Base-by-base conservation (phyloP, 2,329 filamentous ascomycete genomes). In the Zasmidium cellare region DNA sequence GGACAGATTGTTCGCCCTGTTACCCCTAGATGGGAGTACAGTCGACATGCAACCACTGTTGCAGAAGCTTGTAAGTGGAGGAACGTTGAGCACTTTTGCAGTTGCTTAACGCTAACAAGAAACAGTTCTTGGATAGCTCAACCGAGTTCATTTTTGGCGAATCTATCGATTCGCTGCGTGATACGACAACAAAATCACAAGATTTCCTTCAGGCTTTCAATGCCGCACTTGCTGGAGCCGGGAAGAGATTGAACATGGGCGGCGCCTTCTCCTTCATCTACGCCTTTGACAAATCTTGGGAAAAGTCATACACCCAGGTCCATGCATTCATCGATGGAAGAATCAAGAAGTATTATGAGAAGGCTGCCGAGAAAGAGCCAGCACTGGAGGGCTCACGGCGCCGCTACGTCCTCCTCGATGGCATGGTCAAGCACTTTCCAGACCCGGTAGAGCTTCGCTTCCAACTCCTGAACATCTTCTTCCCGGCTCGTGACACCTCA, bases 401-500 rank as follows among this genome's bases (percentile, higher is more conserved):
- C 2, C 51, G 51, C 38, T 54, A 54, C 19, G 44, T 54, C 31
- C 51, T 54, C n/a, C 46, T 54, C 23, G 51, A 54, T 9, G 51
- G 38, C 9, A 54, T 54, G 51, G 38, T 20, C 18, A 47, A 54
- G 46, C 31, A 20, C 3, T 46, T 54, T 41, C 28, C 24, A 22
- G 51, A 54, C 23, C 38, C 51, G 14, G 20, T 54, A 12, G 24
- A 46, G 38, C 44, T 54, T n/a, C 51, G 51, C 22, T 54, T 47
- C 44, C 51, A 54, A 9, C 44, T 54, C 24, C 28, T 54, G 38
- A 54, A 47, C 51, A 54, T 54, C 38, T 54, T 54, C 51, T 54
- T 47, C 16, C 51, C 44, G 6, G 51, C 51, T 7, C 38, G 51
- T 7, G 51, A 54, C 22, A 54, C 51, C 3, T 47, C 51, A n/a